These are phyloP conservation scores for Talaromyces funiculosus DNA, from an alignment of 2,329 filamentous ascomycete species.

Conservation along the genomic window DNA sequence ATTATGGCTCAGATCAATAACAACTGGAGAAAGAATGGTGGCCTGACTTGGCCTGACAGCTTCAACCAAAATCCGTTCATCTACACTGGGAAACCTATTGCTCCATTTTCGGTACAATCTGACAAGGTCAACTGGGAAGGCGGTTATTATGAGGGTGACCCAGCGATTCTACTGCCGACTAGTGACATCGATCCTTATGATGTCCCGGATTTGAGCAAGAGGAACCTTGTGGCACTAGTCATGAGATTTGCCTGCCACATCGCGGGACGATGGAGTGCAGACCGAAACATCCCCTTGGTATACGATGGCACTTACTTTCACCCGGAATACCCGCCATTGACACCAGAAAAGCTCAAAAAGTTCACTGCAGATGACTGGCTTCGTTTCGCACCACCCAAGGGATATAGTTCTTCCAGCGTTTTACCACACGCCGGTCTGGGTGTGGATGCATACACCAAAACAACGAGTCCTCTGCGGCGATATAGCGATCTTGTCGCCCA, in stretches of 20 bases:
- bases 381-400: slow-evolving; percentile 29
- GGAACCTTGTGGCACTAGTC: slow-evolving; percentile 39
- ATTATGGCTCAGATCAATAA: slow-evolving; percentile 37
- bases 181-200: slow-evolving; percentile 31
- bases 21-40: slow-evolving; percentile 34
- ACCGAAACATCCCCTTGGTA: slow-evolving; percentile 32
- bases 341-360: slow-evolving; percentile 33
- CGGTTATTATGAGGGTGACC: slow-evolving; percentile 37
- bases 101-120: neutral
- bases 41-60: slow-evolving; percentile 28
- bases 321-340: slow-evolving; percentile 36
- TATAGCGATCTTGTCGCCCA: slow-evolving; percentile 57
- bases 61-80: neutral
- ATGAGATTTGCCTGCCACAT: slow-evolving; percentile 52
- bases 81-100: slow-evolving; percentile 2
- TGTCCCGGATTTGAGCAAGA: slow-evolving; percentile 32
- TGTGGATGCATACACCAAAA: slow-evolving; percentile 50
- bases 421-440: slow-evolving; percentile 48
- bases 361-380: slow-evolving; percentile 40
- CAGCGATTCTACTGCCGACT: slow-evolving; percentile 33
- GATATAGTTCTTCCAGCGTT: slow-evolving; percentile 43
- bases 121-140: slow-evolving; percentile 24
- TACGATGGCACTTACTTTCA: slow-evolving; percentile 35
- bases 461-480: slow-evolving; percentile 57
- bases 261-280: slow-evolving; percentile 30